phyloP scores from a whole-genome alignment of 2,329 filamentous ascomycete species.

The Monilinia fructicola region DNA sequence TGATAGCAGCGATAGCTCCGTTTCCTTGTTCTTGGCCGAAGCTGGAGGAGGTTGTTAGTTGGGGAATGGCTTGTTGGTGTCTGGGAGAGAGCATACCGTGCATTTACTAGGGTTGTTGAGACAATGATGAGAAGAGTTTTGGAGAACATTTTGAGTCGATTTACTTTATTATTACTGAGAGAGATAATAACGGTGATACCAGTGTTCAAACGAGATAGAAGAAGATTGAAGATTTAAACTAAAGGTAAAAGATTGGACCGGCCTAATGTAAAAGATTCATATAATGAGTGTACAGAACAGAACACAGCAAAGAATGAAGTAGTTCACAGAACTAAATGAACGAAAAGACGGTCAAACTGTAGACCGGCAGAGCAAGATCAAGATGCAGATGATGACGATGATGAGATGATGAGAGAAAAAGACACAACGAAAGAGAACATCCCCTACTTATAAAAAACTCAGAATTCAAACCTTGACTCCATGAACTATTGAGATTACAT shows the following conservation, averaged over 20 bases:
- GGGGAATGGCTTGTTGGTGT: background rate
- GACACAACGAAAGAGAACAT: background rate
- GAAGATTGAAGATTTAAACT: background rate
- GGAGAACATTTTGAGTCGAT: constrained; percentile 34
- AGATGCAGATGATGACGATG: constrained; percentile 4
- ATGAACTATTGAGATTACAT: background rate
- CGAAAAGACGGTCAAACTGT: constrained; percentile 27
- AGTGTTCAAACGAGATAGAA: background rate
- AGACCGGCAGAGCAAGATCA: constrained; percentile 18
- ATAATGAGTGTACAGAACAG: constrained; percentile 31
- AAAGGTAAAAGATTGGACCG: constrained; percentile 34
- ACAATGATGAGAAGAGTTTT: constrained; percentile 33
- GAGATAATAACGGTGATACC: constrained; percentile 16
- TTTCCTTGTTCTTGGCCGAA: constrained; percentile 61
- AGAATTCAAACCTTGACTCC: background rate
- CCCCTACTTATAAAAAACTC: constrained; percentile 9
- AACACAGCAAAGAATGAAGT: constrained; percentile 3
- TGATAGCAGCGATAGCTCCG: constrained; percentile 52
- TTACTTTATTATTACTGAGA: constrained; percentile 15
- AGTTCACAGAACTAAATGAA: constrained; percentile 41
- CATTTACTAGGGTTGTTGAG: constrained; percentile 36
- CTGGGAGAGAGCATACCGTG: constrained; percentile 33
- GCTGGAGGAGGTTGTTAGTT: constrained; percentile 36
- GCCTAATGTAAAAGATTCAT: constrained; percentile 31
- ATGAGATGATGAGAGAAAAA: background rate